Conservation (phyloP, 2,329 filamentous ascomycete genomes). For the Diaporthe citriasiana region DNA sequence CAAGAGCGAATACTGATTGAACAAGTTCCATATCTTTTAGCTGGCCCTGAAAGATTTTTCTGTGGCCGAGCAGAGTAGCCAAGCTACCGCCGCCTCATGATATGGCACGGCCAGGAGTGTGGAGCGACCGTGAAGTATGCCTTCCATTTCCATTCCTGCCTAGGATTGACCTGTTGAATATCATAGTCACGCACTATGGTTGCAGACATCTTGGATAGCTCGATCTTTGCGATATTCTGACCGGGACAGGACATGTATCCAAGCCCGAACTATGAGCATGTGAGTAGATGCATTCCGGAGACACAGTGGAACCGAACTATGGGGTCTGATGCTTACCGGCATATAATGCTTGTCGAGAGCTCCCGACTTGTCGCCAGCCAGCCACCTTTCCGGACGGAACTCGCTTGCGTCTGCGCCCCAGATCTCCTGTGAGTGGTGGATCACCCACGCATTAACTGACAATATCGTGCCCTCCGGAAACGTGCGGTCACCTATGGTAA, state of each 20-base stretch:
- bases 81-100: conserved; percentile 34
- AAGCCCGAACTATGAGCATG: conserved; percentile 31
- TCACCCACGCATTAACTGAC: conserved; percentile 47
- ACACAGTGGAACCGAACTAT: conserved; percentile 37
- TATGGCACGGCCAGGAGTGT: conserved; percentile 42
- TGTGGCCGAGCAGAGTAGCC: background rate
- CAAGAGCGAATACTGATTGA: background rate
- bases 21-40: background rate
- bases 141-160: conserved; percentile 42
- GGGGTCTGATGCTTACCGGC: conserved; percentile 31
- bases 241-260: conserved; percentile 43
- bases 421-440: conserved; percentile 48
- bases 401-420: conserved; percentile 45
- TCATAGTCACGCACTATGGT: conserved; percentile 43
- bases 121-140: conserved; percentile 42
- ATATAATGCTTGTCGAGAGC: conserved; percentile 42
- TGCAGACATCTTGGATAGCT: conserved; percentile 42
- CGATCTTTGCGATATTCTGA: conserved; percentile 43
- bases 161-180: conserved; percentile 39
- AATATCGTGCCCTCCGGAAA: conserved; percentile 49
- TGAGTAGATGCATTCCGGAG: background rate
- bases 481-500: conserved; percentile 47
- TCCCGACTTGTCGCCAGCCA: conserved; percentile 39
- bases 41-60: background rate
- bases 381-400: conserved; percentile 47